Percentiles rank a stretch among this genome's conserved stretches.
Evolutionary conservation across 805 yeast species (phyloP).

Genomic region (Kodamaea kaohsiungensis): DNA sequence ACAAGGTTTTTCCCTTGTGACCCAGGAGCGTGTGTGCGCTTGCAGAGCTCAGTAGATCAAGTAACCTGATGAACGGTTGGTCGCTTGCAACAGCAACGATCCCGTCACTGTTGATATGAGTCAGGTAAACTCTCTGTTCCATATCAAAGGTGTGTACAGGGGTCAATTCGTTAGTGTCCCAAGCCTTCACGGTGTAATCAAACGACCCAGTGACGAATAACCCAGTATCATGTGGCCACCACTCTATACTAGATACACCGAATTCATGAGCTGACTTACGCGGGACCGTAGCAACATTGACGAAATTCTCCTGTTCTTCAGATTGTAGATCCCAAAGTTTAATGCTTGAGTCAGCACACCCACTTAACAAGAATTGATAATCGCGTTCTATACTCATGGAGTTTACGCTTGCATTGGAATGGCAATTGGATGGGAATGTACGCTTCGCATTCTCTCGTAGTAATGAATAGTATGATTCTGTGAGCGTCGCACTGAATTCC

Average conservation of each 20-base stretch:
- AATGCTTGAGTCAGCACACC: constrained; percentile 70
- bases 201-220: constrained; percentile 81
- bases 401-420: constrained; percentile 56
- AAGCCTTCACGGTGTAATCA: constrained; percentile 72
- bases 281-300: constrained; percentile 36
- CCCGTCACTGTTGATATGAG: constrained; percentile 55
- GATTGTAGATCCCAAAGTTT: constrained; percentile 60
- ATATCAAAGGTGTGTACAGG: constrained; percentile 68
- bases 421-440: constrained; percentile 46
- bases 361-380: constrained; percentile 57
- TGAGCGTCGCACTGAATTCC: constrained; percentile 36
- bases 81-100: constrained; percentile 72
- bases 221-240: constrained; percentile 93
- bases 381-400: constrained; percentile 57
- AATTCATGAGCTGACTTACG: constrained; percentile 54
- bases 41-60: constrained; percentile 74
- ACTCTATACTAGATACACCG: constrained; percentile 71
- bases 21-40: constrained; percentile 72
- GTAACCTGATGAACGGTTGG: constrained; percentile 63
- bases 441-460: constrained; percentile 23
- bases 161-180: constrained; percentile 74
- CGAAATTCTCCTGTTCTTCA: constrained; percentile 16
- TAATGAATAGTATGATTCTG: constrained; percentile 38
- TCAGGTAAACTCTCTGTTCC: constrained; percentile 61
- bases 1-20: constrained; percentile 54